phyloP scores from a whole-genome alignment of 768 basidiomycete species.

The Leccinum subgranulosum region DNA sequence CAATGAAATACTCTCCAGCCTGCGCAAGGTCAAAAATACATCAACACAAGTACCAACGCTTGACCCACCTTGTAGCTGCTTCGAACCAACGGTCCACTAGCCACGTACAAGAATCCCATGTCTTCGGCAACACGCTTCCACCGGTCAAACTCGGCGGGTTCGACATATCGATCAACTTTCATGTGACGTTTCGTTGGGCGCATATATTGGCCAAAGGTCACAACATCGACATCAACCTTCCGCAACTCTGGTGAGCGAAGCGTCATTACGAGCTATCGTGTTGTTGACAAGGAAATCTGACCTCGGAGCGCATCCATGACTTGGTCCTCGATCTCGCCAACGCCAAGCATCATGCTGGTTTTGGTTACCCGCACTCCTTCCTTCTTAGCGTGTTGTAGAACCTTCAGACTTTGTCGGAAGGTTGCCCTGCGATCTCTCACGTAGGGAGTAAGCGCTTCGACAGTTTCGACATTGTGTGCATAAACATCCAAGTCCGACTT shows the following conservation, averaged over 20 bases:
- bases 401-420: slow-evolving; percentile 79
- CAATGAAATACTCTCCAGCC: slow-evolving; percentile 97
- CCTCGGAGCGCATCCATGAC: slow-evolving; percentile 79
- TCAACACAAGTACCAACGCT: not conserved
- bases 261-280: not conserved
- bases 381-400: slow-evolving; percentile 80
- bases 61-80: slow-evolving; percentile 90
- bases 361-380: slow-evolving; percentile 88
- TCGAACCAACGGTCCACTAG: slow-evolving; percentile 92
- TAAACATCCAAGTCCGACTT: slow-evolving; percentile 95
- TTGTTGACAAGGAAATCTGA: slow-evolving; percentile 32
- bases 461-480: slow-evolving; percentile 96
- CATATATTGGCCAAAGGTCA: slow-evolving; percentile 99
- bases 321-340: slow-evolving; percentile 87
- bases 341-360: slow-evolving; percentile 98
- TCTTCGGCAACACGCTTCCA: slow-evolving; percentile 91
- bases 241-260: slow-evolving; percentile 66
- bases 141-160: slow-evolving; percentile 86
- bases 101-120: slow-evolving; percentile 96
- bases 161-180: slow-evolving; percentile 97
- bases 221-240: slow-evolving; percentile 87
- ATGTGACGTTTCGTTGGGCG: slow-evolving; percentile 98
- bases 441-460: slow-evolving; percentile 89
- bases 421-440: slow-evolving; percentile 94
- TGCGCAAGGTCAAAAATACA: slow-evolving; percentile 28